phyloP scores from a whole-genome alignment of 306 rosid species.

The peach (Prunus persica) region Prunus_persica_NCBIv2 NC_034014.1:26549001-26549500 shows the following conservation, averaged over 20 bases:
- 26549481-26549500: background rate
- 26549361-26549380: background rate
- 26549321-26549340: background rate
- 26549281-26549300: background rate
- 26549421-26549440: background rate
- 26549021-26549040: no score
- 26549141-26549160: background rate
- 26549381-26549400: background rate
- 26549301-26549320: background rate
- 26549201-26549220: slow-evolving; percentile 7
- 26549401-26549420: background rate
- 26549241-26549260: background rate
- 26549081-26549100: background rate
- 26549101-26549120: background rate
- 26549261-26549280: background rate
- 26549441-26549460: background rate
- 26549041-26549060: no score
- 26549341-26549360: background rate
- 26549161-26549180: background rate
- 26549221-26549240: background rate
- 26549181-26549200: background rate
- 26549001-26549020: background rate
- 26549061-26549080: background rate
- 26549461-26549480: slow-evolving; percentile 3
- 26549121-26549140: background rate